A percentile compares a stretch with the other conserved stretches of the same genome.
phyloP scores from a whole-genome alignment of 2,329 filamentous ascomycete genomes.

The Passalora sequoiae region DNA sequence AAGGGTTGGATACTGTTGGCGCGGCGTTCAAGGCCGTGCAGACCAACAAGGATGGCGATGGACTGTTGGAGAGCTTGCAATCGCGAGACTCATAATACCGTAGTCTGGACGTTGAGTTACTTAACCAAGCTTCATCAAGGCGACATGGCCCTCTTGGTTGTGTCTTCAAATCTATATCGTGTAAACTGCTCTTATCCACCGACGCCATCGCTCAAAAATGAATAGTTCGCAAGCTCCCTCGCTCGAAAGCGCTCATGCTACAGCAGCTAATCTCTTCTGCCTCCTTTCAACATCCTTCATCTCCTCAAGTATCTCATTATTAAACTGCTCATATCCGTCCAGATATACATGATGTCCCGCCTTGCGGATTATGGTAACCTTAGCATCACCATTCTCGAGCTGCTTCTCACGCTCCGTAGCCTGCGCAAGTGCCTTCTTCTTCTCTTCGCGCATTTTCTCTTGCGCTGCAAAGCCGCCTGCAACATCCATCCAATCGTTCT shows the following conservation, averaged over 20 bases:
- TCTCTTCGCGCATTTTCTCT: slow-evolving; percentile 69
- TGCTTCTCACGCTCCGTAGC: slow-evolving; percentile 62
- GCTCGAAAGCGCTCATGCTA: too few relatives aligned
- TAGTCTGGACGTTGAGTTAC: too few relatives aligned
- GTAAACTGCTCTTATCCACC: too few relatives aligned
- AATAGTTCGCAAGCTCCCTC: too few relatives aligned
- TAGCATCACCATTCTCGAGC: slow-evolving; percentile 72
- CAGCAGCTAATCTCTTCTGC: slow-evolving; percentile 31
- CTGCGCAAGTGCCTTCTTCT: slow-evolving; percentile 53
- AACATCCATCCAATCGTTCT: slow-evolving; percentile 98
- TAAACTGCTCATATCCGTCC: slow-evolving; percentile 66
- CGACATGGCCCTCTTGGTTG: too few relatives aligned
- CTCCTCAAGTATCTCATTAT: slow-evolving; percentile 58
- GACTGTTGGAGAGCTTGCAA: slow-evolving; percentile 47
- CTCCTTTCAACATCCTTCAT: slow-evolving; percentile 57
- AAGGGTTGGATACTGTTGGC: slow-evolving; percentile 67
- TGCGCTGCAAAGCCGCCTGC: slow-evolving; percentile 75
- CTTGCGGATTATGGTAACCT: slow-evolving; percentile 70
- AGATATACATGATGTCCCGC: slow-evolving; percentile 70
- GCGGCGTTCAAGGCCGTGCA: slow-evolving; percentile 57
- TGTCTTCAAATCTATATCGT: too few relatives aligned
- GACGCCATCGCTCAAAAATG: too few relatives aligned
- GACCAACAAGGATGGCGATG: slow-evolving; percentile 56
- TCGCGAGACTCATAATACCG: too few relatives aligned
- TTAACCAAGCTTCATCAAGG: too few relatives aligned